A percentile compares a stretch with the other conserved stretches of the same genome.
These are phyloP conservation scores for Calonectria fujianensis DNA, from an alignment of 2,329 filamentous ascomycete genomes.

Conservation along the genomic window DNA sequence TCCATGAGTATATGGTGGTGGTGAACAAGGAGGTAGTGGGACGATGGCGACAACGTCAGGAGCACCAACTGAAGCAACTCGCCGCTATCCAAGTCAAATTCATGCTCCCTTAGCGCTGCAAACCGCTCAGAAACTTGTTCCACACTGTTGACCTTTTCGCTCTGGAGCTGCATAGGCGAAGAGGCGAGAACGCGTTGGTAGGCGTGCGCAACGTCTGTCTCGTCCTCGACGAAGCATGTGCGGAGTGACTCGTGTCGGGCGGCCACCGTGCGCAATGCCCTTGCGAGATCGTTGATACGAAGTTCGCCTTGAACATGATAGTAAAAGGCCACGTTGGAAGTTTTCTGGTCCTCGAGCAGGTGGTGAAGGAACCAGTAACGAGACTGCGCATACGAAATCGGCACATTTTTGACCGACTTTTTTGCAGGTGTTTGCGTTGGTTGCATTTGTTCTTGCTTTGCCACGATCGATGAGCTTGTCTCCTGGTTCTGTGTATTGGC, in stretches of 20 bases:
- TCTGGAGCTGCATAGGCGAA: background rate
- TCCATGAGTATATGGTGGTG: slow-evolving; percentile 72
- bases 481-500: too few relatives aligned
- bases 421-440: too few relatives aligned
- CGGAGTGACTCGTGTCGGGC: slow-evolving; percentile 33
- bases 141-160: background rate
- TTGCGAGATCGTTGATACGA: background rate
- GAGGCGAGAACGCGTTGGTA: background rate
- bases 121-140: background rate
- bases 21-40: slow-evolving; percentile 64
- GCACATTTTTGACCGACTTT: too few relatives aligned
- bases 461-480: too few relatives aligned
- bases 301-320: background rate
- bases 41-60: background rate
- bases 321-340: slow-evolving; percentile 14
- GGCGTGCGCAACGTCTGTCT: background rate
- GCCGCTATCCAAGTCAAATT: slow-evolving; percentile 23
- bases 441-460: too few relatives aligned
- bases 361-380: slow-evolving; percentile 38
- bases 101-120: background rate
- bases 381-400: background rate
- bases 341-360: slow-evolving; percentile 18
- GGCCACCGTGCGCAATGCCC: slow-evolving; percentile 20
- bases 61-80: background rate
- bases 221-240: slow-evolving; percentile 25